Evolutionary conservation across 164 flowering plant genomes (phyloP), one percentile per base, ranked within the genome.

Genomic region (Vitis amurensis): DNA sequence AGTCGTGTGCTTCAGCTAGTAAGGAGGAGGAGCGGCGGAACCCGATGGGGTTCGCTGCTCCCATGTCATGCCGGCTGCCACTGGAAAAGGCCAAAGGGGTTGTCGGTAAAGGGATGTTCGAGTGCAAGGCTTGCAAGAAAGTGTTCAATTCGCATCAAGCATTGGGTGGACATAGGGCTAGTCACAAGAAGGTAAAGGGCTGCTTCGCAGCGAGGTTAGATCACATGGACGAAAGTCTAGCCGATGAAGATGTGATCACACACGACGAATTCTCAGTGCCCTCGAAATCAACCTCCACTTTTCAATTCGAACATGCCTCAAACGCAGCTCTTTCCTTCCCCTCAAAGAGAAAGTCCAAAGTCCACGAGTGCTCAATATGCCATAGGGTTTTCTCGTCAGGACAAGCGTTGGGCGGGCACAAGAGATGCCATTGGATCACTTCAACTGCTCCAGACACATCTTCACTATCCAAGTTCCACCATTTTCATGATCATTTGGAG

Each of bases 141-240:
- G 90, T 86, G 17, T 95, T 93, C 84, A 91, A 76, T 74, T 94
- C 98, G 2, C 97, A 92, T 77, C 99, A 94, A 73, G 97, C 99
- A 8, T 75, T 95, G 52, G 99, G 98, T 0, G 98, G 98, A 1
- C 99, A 95, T 58, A 82, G 98, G 60, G 98, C 99, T 0, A 95
- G 97, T 73, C 99, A 95, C 82, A 95, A 95, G 81, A 93, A 95
- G 75, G 98, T 95, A 0, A 95, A 94, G 59, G 98, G 99, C 1
- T 95, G 99, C 63, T 95, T 85, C 55, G 98, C 99, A 0, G 84
- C 97, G 0, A 75, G 82, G 63, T 77, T 85, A 2, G 93, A 94
- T 44, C 83, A 73, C 44, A 64, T 67, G 14, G 85, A 88, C 4
- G 86, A 84, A 4, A 75, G 69, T 52, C 37, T 68, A 9, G 76